phyloP scores from a whole-genome alignment of 495 filamentous ascomycete genomes.

The Monascus purpureus region DNA sequence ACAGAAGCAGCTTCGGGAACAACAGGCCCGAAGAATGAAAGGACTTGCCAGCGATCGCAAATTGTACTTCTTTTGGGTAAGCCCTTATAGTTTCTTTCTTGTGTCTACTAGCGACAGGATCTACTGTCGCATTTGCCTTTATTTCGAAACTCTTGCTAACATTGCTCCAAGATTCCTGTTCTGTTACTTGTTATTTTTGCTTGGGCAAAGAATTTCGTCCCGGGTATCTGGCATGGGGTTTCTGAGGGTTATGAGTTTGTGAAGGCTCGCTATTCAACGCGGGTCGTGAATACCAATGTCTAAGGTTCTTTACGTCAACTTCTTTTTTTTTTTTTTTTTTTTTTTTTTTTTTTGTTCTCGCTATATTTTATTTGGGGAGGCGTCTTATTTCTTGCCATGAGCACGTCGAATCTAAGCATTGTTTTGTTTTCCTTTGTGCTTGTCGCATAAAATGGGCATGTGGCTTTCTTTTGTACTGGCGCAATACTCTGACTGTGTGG shows the following conservation, averaged over 20 bases:
- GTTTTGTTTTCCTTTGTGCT: too few species aligned
- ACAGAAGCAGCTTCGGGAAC: constrained; percentile 54
- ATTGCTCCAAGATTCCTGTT: constrained; percentile 21
- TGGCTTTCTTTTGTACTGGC: too few species aligned
- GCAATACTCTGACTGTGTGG: too few species aligned
- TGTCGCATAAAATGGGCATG: too few species aligned
- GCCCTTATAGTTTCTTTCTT: constrained; percentile 10
- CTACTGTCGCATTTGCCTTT: too few species aligned
- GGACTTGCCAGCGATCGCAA: constrained; percentile 60
- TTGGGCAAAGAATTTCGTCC: constrained; percentile 48
- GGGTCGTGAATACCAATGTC: constrained; percentile 22
- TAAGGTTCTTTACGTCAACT: constrained; percentile 8
- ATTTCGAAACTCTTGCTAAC: too few species aligned
- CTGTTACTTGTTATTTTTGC: constrained; percentile 49
- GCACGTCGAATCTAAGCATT: too few species aligned
- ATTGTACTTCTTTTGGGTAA: constrained; percentile 78
- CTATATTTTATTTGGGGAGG: too few species aligned
- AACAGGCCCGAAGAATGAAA: constrained; percentile 64
- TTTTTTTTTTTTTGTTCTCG: too few species aligned
- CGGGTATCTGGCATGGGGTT: constrained; percentile 35
- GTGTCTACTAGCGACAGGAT: too few species aligned
- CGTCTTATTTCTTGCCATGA: too few species aligned
- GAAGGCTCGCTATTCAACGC: constrained; percentile 28
- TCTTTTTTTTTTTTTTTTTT: constrained; percentile 8
- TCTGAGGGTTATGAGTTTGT: constrained; percentile 32